Evolutionary conservation across 2,329 filamentous ascomycete species (phyloP).

Genomic region (Paracorniculantispora psalliotae): DNA sequence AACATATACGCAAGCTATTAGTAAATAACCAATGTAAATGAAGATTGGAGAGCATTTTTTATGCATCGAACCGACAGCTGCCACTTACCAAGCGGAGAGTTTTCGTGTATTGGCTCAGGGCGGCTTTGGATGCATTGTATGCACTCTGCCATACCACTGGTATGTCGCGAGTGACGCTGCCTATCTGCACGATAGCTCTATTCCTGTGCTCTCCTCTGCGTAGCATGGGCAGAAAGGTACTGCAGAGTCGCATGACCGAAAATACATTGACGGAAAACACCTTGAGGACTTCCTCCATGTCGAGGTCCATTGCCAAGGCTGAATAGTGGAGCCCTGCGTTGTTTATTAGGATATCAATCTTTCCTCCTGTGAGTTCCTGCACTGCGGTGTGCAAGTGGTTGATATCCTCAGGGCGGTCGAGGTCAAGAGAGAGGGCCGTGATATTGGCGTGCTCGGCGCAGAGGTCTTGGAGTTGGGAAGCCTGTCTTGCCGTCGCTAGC

Average conservation of each 20-base stretch:
- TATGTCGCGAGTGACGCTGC: conserved; percentile 12
- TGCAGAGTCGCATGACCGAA: conserved; percentile 17
- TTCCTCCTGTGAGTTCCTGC: conserved; percentile 11
- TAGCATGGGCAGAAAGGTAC: conserved; percentile 14
- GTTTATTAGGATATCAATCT: conserved; percentile 16
- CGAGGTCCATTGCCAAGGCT: conserved; percentile 14
- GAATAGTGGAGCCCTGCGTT: conserved; percentile 17
- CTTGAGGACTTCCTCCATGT: conserved; percentile 12
- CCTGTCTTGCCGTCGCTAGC: conserved; percentile 15
- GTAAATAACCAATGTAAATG: neutral
- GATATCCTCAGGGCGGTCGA: conserved; percentile 3
- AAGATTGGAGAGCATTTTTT: neutral
- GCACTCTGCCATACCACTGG: conserved; percentile 15
- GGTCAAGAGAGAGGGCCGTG: conserved; percentile 14
- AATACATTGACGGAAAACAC: conserved; percentile 16
- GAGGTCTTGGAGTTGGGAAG: conserved; percentile 14
- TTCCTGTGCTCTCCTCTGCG: conserved; percentile 7
- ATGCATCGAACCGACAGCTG: neutral
- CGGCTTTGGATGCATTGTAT: conserved; percentile 17
- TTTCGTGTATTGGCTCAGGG: conserved; percentile 15
- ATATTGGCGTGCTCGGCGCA: conserved; percentile 15
- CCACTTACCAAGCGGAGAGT: conserved; percentile 14
- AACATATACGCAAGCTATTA: neutral
- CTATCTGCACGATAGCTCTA: conserved; percentile 16
- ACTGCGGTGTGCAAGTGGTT: conserved; percentile 9